Evolutionary conservation across 345 rosid species (phyloP).

Genomic region (Eucalyptus curtisii): DNA sequence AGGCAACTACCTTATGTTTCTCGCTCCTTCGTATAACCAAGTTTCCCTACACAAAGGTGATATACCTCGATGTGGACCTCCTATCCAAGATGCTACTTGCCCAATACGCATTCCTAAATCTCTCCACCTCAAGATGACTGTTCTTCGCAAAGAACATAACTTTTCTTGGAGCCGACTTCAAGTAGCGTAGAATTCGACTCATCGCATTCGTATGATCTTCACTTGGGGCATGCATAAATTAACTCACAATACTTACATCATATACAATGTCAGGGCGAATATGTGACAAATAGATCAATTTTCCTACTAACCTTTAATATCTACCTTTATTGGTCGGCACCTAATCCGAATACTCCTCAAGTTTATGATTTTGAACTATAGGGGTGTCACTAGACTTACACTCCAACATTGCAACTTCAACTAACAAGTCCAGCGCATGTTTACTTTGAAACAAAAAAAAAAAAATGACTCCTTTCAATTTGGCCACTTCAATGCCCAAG

Average conservation of each 20-base stretch:
- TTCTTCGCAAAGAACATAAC: neutral
- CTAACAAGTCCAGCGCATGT: neutral
- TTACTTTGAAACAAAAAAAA: neutral
- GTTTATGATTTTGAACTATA: neutral
- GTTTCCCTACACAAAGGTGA: neutral
- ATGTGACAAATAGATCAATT: neutral
- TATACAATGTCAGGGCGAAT: neutral
- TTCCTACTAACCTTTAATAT: neutral
- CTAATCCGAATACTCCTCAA: neutral
- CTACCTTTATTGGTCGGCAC: neutral
- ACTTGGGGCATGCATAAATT: neutral
- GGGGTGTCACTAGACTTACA: neutral
- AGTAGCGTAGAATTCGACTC: neutral
- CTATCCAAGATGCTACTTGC: neutral
- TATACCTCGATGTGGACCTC: rapidly evolving
- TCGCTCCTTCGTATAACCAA: neutral
- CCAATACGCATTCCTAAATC: neutral
- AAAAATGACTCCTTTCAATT: neutral
- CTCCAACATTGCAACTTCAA: neutral
- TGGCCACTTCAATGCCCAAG: neutral
- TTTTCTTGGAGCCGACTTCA: neutral
- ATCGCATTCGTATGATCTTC: rapidly evolving
- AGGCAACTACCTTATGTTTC: neutral
- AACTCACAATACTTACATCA: neutral
- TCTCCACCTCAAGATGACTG: neutral